phyloP scores from a whole-genome alignment of 2,329 filamentous ascomycete genomes.

The Pyricularia sp. region DNA sequence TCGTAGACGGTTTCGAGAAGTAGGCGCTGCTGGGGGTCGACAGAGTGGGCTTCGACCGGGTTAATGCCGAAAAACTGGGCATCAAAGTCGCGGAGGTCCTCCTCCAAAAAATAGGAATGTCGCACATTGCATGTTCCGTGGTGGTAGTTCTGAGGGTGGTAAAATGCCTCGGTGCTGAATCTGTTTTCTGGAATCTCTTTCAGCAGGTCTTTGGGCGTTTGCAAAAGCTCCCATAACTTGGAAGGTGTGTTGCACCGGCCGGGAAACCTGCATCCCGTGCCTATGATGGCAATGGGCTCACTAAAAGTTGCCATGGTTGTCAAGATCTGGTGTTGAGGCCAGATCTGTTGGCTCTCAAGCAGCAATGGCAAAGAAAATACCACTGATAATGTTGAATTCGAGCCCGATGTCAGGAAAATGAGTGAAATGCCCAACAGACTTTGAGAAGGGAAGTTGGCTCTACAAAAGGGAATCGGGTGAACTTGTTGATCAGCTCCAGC shows the following conservation, averaged over 20 bases:
- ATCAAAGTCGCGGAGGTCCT: constrained; percentile 12
- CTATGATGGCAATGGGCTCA: constrained; percentile 17
- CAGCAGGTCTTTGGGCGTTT: constrained; percentile 13
- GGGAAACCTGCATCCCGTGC: constrained; percentile 17
- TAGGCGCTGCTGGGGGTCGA: constrained; percentile 37
- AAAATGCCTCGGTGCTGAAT: constrained; percentile 18
- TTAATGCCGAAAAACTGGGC: constrained; percentile 22
- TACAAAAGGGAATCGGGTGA: too few species aligned
- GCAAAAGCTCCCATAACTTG: constrained; percentile 17
- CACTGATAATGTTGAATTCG: neutral
- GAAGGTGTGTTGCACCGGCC: constrained; percentile 14
- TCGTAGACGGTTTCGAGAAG: constrained; percentile 40
- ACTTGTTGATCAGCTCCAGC: too few species aligned
- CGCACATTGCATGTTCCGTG: constrained; percentile 19
- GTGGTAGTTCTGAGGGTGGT: constrained; percentile 15
- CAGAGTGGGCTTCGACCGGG: constrained; percentile 18
- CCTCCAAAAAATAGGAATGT: constrained; percentile 4
- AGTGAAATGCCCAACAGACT: too few species aligned
- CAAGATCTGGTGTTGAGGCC: neutral
- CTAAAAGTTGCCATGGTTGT: neutral
- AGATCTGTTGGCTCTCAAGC: neutral
- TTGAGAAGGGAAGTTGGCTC: too few species aligned
- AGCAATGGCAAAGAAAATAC: neutral
- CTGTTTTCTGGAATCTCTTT: constrained; percentile 16
- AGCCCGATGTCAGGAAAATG: too few species aligned